Evolutionary conservation across 148 eudicot genomes (phyloP), one percentile per base, ranked within the genome.

Genomic region (Simmondsia chinensis): DNA sequence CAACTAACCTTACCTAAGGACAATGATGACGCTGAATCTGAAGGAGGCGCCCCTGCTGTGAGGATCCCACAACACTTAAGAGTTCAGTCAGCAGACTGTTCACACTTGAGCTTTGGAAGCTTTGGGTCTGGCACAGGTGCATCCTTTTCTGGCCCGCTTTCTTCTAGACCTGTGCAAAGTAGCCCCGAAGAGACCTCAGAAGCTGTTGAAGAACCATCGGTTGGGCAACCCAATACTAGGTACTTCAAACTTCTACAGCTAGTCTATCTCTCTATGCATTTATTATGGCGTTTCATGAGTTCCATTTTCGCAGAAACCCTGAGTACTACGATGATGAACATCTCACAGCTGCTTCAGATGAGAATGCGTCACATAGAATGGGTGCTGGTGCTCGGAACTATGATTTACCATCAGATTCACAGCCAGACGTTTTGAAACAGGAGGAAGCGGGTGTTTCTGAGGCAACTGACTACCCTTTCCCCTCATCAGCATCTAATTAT

Each of bases 81-180:
- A 72, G 95, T 82, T 52, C 87, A 79, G 43, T 59, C 71, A 27
- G 78, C 77, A 22, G 82, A 82, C 46, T 85, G 87, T 47, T 74
- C 75, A 26, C 95, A 91, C 64, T 70, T 91, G 75, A 82, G 95
- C 70, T 91, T 89, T 74, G 97, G 95, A 20, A 91, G 86, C 63
- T 85, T 91, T 47, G 88, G 95, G 25, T 49, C 88, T 59, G 71
- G 70, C 28, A 51, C 69, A 47, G 43, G 48, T 56, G 54, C 72
- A 57, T 52, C 79, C 13, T 64, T 61, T 69, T 56, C 88, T 6
- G 75, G 64, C 23, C 62, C 82, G 32, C 60, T 50, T 59, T 59
- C 68, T 45, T 62, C 95, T 32, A 59, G 57, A 30, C 72, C 83
- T 24, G 53, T 39, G 4, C 29, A 61, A 48, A 48, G 46, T 35